Percentiles rank a stretch among this genome's conserved stretches.
Evolutionary conservation across 1,139 yeast species (phyloP).

Genomic region (Blastobotrys ciferrii): DNA sequence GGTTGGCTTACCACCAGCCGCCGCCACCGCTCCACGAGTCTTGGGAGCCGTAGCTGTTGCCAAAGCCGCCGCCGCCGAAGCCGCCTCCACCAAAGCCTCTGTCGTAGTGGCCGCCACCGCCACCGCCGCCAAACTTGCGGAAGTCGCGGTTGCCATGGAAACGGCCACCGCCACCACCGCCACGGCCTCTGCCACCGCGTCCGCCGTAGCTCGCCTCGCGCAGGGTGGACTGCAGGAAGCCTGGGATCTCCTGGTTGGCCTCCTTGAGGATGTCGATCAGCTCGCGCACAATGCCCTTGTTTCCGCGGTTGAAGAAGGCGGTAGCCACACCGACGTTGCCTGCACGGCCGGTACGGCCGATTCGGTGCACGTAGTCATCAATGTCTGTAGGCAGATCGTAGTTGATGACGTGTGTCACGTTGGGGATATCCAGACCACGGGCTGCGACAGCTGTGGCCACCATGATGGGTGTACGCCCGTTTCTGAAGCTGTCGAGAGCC

Average conservation of each 20-base stretch:
- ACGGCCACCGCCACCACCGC: conserved; percentile 49
- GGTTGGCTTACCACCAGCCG: conserved; percentile 13
- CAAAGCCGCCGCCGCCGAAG: conserved; percentile 37
- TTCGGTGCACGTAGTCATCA: conserved; percentile 98
- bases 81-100: conserved; percentile 27
- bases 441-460: conserved; percentile 99
- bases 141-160: conserved; percentile 36
- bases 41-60: conserved; percentile 33
- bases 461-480: conserved; percentile 84
- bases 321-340: conserved; percentile 98
- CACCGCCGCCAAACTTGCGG: conserved; percentile 39
- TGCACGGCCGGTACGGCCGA: conserved; percentile 99
- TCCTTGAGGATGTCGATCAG: conserved; percentile 82
- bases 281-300: conserved; percentile 85
- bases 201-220: conserved; percentile 69
- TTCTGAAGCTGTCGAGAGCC: conserved; percentile 85
- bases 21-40: conserved; percentile 21
- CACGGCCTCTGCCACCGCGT: conserved; percentile 56
- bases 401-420: conserved; percentile 95
- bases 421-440: conserved; percentile 99
- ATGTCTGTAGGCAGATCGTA: conserved; percentile 95
- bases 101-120: conserved; percentile 29
- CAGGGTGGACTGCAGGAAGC: conserved; percentile 73
- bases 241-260: conserved; percentile 97
- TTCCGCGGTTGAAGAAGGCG: conserved; percentile 96